A percentile compares a stretch with the other conserved stretches of the same genome.
phyloP scores from a whole-genome alignment of 768 basidiomycete species.

The Sistotremastrum niveocremeum region DNA sequence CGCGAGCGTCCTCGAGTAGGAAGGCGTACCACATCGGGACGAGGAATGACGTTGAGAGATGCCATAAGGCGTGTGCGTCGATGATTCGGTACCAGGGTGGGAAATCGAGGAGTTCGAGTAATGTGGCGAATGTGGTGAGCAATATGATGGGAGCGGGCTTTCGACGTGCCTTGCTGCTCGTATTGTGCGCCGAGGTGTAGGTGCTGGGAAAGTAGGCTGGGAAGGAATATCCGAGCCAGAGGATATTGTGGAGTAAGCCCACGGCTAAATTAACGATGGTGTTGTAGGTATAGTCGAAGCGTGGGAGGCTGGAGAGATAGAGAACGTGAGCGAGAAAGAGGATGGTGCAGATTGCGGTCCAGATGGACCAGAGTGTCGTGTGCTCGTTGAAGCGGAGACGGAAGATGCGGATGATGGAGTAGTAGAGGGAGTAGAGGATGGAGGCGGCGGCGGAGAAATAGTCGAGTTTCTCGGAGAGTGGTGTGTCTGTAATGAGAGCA shows the following conservation, averaged over 20 bases:
- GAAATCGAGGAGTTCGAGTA: constrained; percentile 86
- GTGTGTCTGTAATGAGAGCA: constrained; percentile 40
- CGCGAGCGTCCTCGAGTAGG: constrained; percentile 55
- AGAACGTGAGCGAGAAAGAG: constrained; percentile 57
- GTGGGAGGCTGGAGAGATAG: constrained; percentile 62
- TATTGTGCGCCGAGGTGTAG: constrained; percentile 10
- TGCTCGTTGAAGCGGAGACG: constrained; percentile 31
- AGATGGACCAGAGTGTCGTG: constrained; percentile 15
- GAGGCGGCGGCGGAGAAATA: constrained; percentile 89
- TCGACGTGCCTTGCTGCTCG: constrained; percentile 22
- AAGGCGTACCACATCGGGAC: constrained; percentile 79
- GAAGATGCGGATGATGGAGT: constrained; percentile 61
- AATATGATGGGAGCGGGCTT: constrained; percentile 39
- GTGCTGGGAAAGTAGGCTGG: constrained; percentile 48
- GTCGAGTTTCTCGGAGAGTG: constrained; percentile 78
- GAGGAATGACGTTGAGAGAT: constrained; percentile 70
- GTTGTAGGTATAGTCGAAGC: constrained; percentile 92
- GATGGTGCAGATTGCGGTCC: constrained; percentile 41
- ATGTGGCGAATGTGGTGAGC: constrained; percentile 59
- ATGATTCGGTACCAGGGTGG: constrained; percentile 60
- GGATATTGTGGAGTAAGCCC: constrained; percentile 62
- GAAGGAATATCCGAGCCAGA: constrained; percentile 70
- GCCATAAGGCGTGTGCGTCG: constrained; percentile 93
- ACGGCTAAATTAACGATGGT: constrained; percentile 69
- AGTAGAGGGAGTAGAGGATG: constrained; percentile 72